Conservation (phyloP, 2,329 filamentous ascomycete species). For the Fusarium odoratissimum region DNA sequence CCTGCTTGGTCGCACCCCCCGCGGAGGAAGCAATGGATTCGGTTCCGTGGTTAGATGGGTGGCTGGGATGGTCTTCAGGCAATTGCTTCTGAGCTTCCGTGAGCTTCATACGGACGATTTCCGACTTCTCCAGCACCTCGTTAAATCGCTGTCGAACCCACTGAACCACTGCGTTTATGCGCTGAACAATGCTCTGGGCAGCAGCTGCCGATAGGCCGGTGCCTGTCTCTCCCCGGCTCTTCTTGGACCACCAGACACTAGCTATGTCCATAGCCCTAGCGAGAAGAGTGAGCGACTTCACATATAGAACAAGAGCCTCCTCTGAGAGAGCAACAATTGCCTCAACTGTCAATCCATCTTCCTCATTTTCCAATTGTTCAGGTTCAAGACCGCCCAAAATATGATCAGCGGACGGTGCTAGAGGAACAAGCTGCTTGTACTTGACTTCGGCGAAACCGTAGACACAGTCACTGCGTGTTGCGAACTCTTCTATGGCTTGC, state of each 20-base stretch:
- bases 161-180: conserved; percentile 93
- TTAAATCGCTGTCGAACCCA: conserved; percentile 97
- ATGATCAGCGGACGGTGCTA: conserved; percentile 81
- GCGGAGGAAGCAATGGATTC: conserved; percentile 67
- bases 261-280: conserved; percentile 97
- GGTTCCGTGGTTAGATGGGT: conserved; percentile 80
- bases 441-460: conserved; percentile 99
- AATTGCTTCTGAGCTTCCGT: conserved; percentile 86
- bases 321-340: conserved; percentile 89
- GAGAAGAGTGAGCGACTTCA: conserved; percentile 90
- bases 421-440: conserved; percentile 94
- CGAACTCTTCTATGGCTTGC: conserved; percentile 88
- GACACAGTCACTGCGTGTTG: conserved; percentile 93
- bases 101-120: conserved; percentile 89
- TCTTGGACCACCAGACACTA: conserved; percentile 88
- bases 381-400: conserved; percentile 72
- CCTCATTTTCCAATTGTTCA: conserved; percentile 66
- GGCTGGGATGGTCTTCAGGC: conserved; percentile 85
- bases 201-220: conserved; percentile 53
- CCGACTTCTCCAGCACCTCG: conserved; percentile 95
- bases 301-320: conserved; percentile 94
- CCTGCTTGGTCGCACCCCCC: conserved; percentile 78
- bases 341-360: conserved; percentile 85
- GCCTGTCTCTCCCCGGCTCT: conserved; percentile 72
- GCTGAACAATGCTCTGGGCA: conserved; percentile 67